Percentiles rank a stretch among this genome's conserved stretches.
These are phyloP conservation scores for Ogataea angusta DNA, from an alignment of 805 yeast species.

Conservation along the genomic window DNA sequence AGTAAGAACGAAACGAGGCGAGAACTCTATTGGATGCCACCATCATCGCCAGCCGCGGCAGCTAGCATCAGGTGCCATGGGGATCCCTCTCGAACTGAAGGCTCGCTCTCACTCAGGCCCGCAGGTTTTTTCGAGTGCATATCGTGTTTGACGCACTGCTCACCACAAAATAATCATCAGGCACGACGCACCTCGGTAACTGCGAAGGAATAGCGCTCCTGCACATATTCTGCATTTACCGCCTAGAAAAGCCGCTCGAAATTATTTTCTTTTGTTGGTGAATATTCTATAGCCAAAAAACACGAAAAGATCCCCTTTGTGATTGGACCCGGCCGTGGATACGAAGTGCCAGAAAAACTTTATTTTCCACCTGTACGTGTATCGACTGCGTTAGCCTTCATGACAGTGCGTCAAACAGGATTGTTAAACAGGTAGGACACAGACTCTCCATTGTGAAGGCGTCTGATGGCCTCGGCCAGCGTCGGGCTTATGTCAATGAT, in stretches of 20 bases:
- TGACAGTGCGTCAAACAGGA: conserved; percentile 32
- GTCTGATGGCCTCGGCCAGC: conserved; percentile 88
- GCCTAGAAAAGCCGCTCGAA: not conserved
- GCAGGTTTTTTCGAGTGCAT: not conserved
- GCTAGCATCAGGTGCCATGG: too few relatives aligned
- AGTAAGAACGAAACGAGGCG: not conserved
- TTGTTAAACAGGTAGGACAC: conserved; percentile 82
- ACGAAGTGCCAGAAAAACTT: not conserved
- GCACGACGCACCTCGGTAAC: not conserved
- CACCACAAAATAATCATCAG: not conserved
- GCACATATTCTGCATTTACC: not conserved
- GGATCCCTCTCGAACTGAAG: too few relatives aligned
- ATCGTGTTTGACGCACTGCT: too few relatives aligned
- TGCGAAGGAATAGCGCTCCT: not conserved
- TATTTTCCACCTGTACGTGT: not conserved
- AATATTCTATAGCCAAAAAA: too few relatives aligned
- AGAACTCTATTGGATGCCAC: not conserved
- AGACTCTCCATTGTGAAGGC: conserved; percentile 95
- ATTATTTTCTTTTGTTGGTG: not conserved
- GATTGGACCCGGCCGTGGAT: not conserved
- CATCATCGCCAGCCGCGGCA: too few relatives aligned
- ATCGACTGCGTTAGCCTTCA: conserved; percentile 1
- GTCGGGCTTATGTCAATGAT: conserved; percentile 82
- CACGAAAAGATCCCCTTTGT: not conserved
- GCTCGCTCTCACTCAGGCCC: not conserved